phyloP scores from a whole-genome alignment of 768 basidiomycete species.

The Lactarius hatsudake region DNA sequence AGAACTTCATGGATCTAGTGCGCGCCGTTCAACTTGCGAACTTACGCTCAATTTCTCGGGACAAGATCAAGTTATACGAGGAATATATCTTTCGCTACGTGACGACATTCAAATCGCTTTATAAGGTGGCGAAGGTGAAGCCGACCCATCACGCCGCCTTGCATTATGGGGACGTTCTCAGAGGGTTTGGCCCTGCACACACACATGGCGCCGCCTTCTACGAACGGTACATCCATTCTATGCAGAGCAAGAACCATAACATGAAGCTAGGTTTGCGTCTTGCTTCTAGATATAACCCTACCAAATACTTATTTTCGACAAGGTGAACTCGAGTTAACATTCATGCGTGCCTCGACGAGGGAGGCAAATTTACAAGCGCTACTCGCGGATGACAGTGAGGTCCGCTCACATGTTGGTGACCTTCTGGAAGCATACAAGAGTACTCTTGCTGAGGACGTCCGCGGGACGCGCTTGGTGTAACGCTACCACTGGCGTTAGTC shows the following conservation, averaged over 20 bases:
- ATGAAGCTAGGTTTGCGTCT: conserved; percentile 25
- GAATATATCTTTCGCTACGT: conserved; percentile 29
- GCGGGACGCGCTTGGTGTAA: conserved; percentile 7
- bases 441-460: conserved; percentile 1
- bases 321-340: conserved; percentile 24
- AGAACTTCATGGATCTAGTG: conserved; percentile 36
- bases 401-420: not conserved
- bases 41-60: conserved; percentile 21
- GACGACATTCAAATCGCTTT: conserved; percentile 26
- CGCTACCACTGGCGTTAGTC: no score
- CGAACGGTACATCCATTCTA: conserved; percentile 27
- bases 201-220: conserved; percentile 22
- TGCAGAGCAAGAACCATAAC: conserved; percentile 30
- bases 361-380: conserved; percentile 12
- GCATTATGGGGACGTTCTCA: conserved; percentile 33
- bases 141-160: conserved; percentile 37
- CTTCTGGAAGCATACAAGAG: not conserved
- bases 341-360: conserved; percentile 12
- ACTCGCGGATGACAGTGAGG: not conserved
- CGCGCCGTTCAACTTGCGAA: conserved; percentile 30
- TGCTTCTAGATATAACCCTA: not conserved
- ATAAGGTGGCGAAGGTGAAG: conserved; percentile 29
- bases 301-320: not conserved
- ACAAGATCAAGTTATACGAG: conserved; percentile 9
- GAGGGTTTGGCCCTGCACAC: conserved; percentile 33